phyloP scores from a whole-genome alignment of 805 yeast genomes.

The Yarrowia alimentaria region DNA sequence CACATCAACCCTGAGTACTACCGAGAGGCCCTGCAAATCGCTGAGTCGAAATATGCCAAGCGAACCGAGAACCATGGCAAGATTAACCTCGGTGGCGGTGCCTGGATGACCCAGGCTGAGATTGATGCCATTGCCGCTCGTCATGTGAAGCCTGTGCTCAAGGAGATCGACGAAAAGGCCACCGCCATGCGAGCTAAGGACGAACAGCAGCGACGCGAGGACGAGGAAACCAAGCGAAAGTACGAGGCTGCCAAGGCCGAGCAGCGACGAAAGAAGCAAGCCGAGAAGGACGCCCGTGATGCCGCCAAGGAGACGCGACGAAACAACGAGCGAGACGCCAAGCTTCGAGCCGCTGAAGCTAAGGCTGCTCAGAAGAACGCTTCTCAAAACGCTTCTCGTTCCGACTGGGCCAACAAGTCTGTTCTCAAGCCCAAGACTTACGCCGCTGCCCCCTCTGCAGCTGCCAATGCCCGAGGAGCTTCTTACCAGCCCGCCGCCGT shows the following conservation, averaged over 20 bases:
- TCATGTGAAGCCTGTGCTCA: slow-evolving; percentile 78
- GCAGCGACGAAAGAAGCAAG: slow-evolving; percentile 29
- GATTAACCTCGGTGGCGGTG: slow-evolving; percentile 85
- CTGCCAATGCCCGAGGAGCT: slow-evolving; percentile 18
- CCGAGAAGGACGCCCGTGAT: slow-evolving; percentile 27
- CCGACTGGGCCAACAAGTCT: slow-evolving; percentile 15
- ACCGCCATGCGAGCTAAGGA: slow-evolving; percentile 62
- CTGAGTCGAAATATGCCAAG: slow-evolving; percentile 63
- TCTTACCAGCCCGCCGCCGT: slow-evolving; percentile 4
- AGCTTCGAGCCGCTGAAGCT: slow-evolving; percentile 32
- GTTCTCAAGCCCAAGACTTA: slow-evolving; percentile 21
- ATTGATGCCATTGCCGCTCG: slow-evolving; percentile 75
- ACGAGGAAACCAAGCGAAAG: slow-evolving; percentile 45
- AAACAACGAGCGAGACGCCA: slow-evolving; percentile 34
- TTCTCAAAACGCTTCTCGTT: background rate
- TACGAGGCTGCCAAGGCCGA: slow-evolving; percentile 39
- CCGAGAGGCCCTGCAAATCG: slow-evolving; percentile 71
- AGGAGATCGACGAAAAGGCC: slow-evolving; percentile 69
- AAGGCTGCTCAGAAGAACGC: slow-evolving; percentile 31
- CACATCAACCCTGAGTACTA: slow-evolving; percentile 55
- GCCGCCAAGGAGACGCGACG: slow-evolving; percentile 25
- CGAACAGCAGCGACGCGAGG: slow-evolving; percentile 44
- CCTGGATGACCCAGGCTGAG: slow-evolving; percentile 69
- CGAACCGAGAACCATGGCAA: slow-evolving; percentile 54
- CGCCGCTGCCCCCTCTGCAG: slow-evolving; percentile 20